Base-by-base conservation (phyloP, 2,329 filamentous ascomycete species). In the Cladosporium sp. region DNA sequence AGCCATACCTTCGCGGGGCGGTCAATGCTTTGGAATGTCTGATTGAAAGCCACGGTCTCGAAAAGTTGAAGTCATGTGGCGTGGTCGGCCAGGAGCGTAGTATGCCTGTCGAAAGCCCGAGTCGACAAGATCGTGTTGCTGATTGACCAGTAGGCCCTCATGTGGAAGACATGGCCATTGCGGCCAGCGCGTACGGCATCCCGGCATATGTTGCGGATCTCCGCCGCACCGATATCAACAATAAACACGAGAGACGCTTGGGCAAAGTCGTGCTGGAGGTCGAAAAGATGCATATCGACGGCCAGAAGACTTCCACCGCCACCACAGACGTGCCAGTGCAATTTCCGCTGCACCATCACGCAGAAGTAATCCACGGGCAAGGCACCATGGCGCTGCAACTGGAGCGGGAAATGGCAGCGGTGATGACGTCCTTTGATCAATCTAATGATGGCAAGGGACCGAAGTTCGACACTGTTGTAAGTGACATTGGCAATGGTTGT, bases 281-380 rank as follows among this genome's bases (percentile, higher is more conserved):
- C 12, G 51, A 55, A n/a, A 17, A 17, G 17, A 55, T 55, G 51
- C 22, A 34, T 9, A 55, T 55, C 39, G 39, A 43, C 20, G 51
- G 39, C n/a, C 25, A 43, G 25, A 39, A 20, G 17, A 6, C 4
- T 2, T 30, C 49, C 8, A 5, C 14, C 14, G 14, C 20, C 2
- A 25, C 36, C 14, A 9, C 20, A 25, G 20, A 51, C 17, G 36
- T 6, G 15, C 49, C 91, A 0, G 84, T 87, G 0, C 78, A 97
- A 9, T 83, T 99, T 4, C 92, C 92, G 56, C 92, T 93, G 0
- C 97, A 97, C 72, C 90, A 97, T 72, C 90, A 97, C 75, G 88
- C 89, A 2, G 85, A 97, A 72, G 92, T 97, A 65, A 88, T 97
- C 59, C 83, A 96, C 0, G 93, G 94, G 0, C 92, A 97, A 76